Evolutionary conservation across 441 rosid genomes (phyloP).

Genomic region (Mallotus japonicus): DNA sequence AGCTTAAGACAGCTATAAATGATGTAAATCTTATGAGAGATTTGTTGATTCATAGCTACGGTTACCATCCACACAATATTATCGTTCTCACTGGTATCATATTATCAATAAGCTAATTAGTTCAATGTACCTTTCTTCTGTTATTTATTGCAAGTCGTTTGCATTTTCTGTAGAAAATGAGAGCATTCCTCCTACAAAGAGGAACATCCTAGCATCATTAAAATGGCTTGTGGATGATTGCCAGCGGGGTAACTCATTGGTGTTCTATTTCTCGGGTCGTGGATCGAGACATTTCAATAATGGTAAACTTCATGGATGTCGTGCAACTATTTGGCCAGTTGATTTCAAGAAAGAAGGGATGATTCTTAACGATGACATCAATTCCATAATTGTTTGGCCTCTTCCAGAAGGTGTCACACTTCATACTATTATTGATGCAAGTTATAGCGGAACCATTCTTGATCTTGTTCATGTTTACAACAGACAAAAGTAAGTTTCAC

Average conservation of each 20-base stretch:
- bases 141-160: no score
- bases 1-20: no score
- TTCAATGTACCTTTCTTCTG: no score
- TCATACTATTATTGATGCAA: slow-evolving; percentile 59
- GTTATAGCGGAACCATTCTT: slow-evolving; percentile 63
- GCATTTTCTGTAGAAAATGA: no score
- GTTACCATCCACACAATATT: no score
- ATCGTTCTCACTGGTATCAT: no score
- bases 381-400: slow-evolving; percentile 46
- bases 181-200: no score
- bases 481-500: slow-evolving; percentile 26
- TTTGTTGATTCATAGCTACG: no score
- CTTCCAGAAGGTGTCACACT: slow-evolving; percentile 46
- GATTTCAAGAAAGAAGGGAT: slow-evolving; percentile 46
- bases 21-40: no score
- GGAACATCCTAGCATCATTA: no score
- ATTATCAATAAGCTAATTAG: no score
- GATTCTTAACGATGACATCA: slow-evolving; percentile 48
- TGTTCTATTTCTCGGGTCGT: slow-evolving; percentile 58
- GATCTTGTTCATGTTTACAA: slow-evolving; percentile 45
- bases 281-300: slow-evolving; percentile 36
- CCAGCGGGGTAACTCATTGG: slow-evolving; percentile 36
- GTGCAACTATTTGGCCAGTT: slow-evolving; percentile 51
- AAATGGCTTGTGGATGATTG: slow-evolving; percentile 47
- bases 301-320: slow-evolving; percentile 52